These are phyloP conservation scores for Colletotrichum nymphaeae DNA, from an alignment of 2,329 filamentous ascomycete species.

Conservation along the genomic window DNA sequence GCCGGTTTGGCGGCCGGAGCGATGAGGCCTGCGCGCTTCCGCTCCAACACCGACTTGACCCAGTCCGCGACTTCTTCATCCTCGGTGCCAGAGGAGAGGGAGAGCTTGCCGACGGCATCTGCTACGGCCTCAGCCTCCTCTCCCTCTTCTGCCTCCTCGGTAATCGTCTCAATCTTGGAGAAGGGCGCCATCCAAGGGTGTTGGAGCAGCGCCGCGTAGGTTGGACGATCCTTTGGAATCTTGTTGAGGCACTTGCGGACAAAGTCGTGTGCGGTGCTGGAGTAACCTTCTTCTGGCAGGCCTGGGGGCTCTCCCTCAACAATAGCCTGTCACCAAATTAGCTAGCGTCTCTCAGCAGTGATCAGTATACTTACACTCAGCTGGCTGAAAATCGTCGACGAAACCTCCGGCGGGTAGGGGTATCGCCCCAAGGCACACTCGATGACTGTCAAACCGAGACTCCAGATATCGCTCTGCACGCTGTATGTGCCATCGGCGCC, in stretches of 20 bases:
- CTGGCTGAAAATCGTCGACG: slow-evolving; percentile 98
- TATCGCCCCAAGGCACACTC: slow-evolving; percentile 96
- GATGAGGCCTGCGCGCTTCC: slow-evolving; percentile 67
- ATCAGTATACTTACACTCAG: slow-evolving; percentile 78
- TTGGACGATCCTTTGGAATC: slow-evolving; percentile 90
- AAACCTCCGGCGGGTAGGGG: slow-evolving; percentile 96
- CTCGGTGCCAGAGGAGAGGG: slow-evolving; percentile 57
- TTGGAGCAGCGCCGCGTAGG: slow-evolving; percentile 87
- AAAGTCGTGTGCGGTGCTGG: slow-evolving; percentile 84
- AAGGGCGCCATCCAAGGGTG: slow-evolving; percentile 88
- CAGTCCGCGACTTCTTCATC: slow-evolving; percentile 89
- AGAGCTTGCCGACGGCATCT: slow-evolving; percentile 57
- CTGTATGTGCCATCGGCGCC: slow-evolving; percentile 89
- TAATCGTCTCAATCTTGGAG: slow-evolving; percentile 79
- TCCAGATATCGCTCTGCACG: slow-evolving; percentile 99
- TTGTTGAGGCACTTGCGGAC: slow-evolving; percentile 93
- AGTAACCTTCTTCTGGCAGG: slow-evolving; percentile 83
- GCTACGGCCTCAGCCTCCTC: slow-evolving; percentile 58
- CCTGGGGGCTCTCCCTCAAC: slow-evolving; percentile 96
- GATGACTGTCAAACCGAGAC: slow-evolving; percentile 91
- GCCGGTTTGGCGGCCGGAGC: slow-evolving; percentile 76
- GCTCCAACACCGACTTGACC: slow-evolving; percentile 79
- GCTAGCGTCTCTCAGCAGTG: neutral
- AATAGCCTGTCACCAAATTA: slow-evolving; percentile 76
- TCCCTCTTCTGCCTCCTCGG: slow-evolving; percentile 75